Evolutionary conservation across 768 basidiomycete genomes (phyloP).

Genomic region (Coprinellus aureogranulatus): DNA sequence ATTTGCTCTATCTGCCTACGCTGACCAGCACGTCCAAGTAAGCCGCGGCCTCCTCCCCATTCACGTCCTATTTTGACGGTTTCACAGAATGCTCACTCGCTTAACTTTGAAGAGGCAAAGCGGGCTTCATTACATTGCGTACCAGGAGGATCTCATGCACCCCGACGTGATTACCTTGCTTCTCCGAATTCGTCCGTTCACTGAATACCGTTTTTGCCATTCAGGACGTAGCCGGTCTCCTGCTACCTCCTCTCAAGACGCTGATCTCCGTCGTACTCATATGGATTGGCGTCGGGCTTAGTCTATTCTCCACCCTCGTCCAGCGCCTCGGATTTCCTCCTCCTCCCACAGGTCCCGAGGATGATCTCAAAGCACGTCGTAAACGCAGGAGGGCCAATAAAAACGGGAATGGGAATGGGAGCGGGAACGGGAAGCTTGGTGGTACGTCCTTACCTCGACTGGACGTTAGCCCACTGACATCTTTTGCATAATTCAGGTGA

Average conservation of each 20-base stretch:
- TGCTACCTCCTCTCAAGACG: conserved; percentile 5
- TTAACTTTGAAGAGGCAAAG: conserved; percentile 44
- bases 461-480: too few relatives aligned
- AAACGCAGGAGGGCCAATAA: background rate
- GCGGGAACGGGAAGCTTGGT: too few relatives aligned
- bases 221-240: conserved; percentile 2
- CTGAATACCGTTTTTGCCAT: background rate
- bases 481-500: too few relatives aligned
- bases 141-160: conserved; percentile 45
- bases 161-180: conserved; percentile 22
- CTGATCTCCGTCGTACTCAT: background rate
- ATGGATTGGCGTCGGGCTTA: background rate
- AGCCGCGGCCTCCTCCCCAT: conserved; percentile 7
- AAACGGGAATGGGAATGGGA: too few relatives aligned
- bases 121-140: conserved; percentile 38
- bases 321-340: background rate
- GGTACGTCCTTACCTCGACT: too few relatives aligned
- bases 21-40: conserved; percentile 42
- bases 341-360: background rate
- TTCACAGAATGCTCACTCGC: conserved; percentile 43
- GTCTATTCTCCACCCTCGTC: background rate
- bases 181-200: background rate
- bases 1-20: conserved; percentile 43
- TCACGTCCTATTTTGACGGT: background rate
- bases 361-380: conserved; percentile 3